Evolutionary conservation across 768 basidiomycete genomes (phyloP), one percentile per base, ranked within the genome.

Genomic region (Boletus subcaerulescens): DNA sequence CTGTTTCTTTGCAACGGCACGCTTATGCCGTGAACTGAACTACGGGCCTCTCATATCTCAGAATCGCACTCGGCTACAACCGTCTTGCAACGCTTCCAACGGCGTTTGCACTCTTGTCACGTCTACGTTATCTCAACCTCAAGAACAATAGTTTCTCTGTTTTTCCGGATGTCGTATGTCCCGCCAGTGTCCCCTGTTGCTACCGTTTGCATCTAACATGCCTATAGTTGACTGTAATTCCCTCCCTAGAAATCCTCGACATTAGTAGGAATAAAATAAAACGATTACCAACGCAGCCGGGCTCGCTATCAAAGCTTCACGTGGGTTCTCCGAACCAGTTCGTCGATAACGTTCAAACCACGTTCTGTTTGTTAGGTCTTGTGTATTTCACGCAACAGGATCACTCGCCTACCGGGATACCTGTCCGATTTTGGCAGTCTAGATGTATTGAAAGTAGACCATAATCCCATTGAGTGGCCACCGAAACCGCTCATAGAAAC

Each of bases 381-480:
- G 53, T 93, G 86, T 41, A 76, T 98, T 41, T 83, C 91, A 18
- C 84, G 85, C 68, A 99, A 99, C 74, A 89, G 85, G 70, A 77
- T 99, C 55, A 79, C 80, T 36, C 78, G 81, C 17, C 77, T 99
- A 3, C 97, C 96, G 3, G 63, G 76, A 9, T 98, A 95, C 70
- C 68, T 99, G 46, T 70, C 80, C 4, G 80, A 85, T 48, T 96
- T 97, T 66, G 72, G 73, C 31, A 76, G 80, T 48, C 77, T 99
- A 39, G 83, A 84, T 45, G 80, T 97, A 32, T 77, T 98, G 62
- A 91, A 91, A 70, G 75, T 91, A 10, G 94, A 96, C 59, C 84
- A 87, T 58, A 98, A 99, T 66, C 95, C 95, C 4, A 80, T 97
- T 38, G 89, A 93, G 70, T 98, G 94, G 93, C 96, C 96, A 0